Evolutionary conservation across 768 basidiomycete species (phyloP), one percentile per base, ranked within the genome.

Genomic region (Suillus spraguei): DNA sequence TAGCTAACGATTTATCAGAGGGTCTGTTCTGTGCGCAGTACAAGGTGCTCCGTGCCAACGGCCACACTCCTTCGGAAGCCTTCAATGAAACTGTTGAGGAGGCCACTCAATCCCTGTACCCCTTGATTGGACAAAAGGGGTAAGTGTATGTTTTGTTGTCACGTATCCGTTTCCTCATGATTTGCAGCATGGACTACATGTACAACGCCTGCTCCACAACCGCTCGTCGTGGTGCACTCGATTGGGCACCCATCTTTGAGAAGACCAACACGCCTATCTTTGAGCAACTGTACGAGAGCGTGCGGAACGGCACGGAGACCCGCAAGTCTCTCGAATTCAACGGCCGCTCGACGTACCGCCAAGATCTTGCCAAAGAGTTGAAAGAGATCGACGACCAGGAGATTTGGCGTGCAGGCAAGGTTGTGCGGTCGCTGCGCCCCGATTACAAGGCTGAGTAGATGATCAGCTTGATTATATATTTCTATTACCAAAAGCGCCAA

Each of bases 51-150:
- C 94, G 95, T 74, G 92, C 90, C 74, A 97, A 97, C 75, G 95
- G 95, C 62, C 97, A 99, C 85, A 82, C 88, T 5, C 97, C 97
- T 60, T 99, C 97, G 49, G 97, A 99, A 77, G 96, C 96, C 56
- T 99, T 99, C 88, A 99, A 99, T 79, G 97, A 99, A 84, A 99
- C 97, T 64, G 97, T 99, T 65, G 97, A 99, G 80, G 97, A 99
- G 82, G 97, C 97, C n/a, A 99, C 97, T 49, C 96, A 99, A 76
- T 97, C 95, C 44, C 88, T 99, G 67, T 98, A 94, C 84, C 97
- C 97, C 64, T 79, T 99, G 77, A 95, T 99, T 72, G 97, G 97
- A 68, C 85, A 90, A 73, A 91, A 97, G 76, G 95, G 95, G 90
- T 92, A 76, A 61, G 87, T 74, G 8, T 60, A 39, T 7, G 17